Evolutionary conservation across 129 eudicot genomes (phyloP).

Genomic region (Pulicaria dysenterica): DNA sequence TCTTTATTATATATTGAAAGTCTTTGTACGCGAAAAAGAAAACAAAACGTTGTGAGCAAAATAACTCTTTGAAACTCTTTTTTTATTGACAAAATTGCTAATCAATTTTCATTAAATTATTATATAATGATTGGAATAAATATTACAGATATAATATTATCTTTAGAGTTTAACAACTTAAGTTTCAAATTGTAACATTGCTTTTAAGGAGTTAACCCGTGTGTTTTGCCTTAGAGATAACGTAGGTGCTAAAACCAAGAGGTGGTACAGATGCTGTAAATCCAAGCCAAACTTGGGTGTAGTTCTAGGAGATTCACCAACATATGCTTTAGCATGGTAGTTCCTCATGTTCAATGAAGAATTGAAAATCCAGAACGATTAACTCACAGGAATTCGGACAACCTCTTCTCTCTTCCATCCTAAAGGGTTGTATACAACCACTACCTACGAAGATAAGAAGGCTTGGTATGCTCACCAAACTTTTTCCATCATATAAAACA

Average conservation of each 20-base stretch:
- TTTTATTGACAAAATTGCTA: too few relatives aligned
- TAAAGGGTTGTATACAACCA: conserved; percentile 78
- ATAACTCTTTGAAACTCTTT: too few relatives aligned
- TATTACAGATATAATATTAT: background rate
- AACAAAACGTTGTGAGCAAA: too few relatives aligned
- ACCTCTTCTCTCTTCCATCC: conserved; percentile 98
- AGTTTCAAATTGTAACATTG: conserved; percentile 8
- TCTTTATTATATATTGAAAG: too few relatives aligned
- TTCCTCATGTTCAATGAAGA: conserved; percentile 49
- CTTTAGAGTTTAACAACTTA: conserved; percentile 6
- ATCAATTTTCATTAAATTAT: too few relatives aligned
- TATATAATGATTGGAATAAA: too few relatives aligned
- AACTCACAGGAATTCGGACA: conserved; percentile 92
- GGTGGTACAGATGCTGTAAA: conserved; percentile 84
- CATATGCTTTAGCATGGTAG: conserved; percentile 74
- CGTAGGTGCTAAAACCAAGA: conserved; percentile 90
- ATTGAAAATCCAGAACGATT: conserved; percentile 70
- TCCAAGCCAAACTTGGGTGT: conserved; percentile 70
- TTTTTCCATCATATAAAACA: conserved; percentile 62
- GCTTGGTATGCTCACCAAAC: conserved; percentile 54
- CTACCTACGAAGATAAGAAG: conserved; percentile 45
- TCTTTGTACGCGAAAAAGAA: too few relatives aligned
- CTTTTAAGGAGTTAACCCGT: conserved; percentile 45
- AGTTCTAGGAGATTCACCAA: conserved; percentile 57
- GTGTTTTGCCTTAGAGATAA: conserved; percentile 51